Conservation (phyloP, 2,329 filamentous ascomycete genomes). For the Pseudocercospora eumusae region DNA sequence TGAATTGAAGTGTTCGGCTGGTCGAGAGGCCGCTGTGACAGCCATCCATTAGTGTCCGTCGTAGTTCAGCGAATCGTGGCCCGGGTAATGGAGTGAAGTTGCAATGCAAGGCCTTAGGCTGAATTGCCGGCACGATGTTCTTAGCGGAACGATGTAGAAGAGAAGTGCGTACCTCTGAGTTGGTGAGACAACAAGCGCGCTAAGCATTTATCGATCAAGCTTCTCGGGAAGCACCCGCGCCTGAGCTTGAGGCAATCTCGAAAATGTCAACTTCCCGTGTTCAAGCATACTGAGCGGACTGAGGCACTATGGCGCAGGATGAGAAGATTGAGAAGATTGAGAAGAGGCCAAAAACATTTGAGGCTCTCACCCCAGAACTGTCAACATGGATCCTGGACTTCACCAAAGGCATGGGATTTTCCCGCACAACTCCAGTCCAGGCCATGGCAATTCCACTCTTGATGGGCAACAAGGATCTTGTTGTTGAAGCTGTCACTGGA, state of each 20-base stretch:
- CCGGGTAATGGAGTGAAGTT: neutral
- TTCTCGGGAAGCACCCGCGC: neutral
- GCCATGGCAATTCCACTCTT: slow-evolving; percentile 87
- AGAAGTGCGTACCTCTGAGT: too few relatives aligned
- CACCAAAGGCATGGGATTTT: slow-evolving; percentile 79
- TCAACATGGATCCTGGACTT: slow-evolving; percentile 86
- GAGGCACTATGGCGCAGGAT: slow-evolving; percentile 28
- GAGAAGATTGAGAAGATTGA: slow-evolving; percentile 27
- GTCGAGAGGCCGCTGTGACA: neutral
- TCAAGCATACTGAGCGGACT: neutral
- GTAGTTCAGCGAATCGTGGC: neutral
- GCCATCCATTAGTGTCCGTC: neutral
- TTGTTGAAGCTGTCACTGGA: slow-evolving; percentile 87
- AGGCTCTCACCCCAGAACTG: slow-evolving; percentile 67
- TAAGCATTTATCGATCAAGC: neutral
- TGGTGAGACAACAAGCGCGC: neutral
- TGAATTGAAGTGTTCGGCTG: neutral
- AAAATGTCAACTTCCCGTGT: neutral
- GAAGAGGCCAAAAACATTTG: slow-evolving; percentile 60
- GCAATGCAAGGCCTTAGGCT: too few relatives aligned
- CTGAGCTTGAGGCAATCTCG: neutral
- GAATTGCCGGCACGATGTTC: too few relatives aligned
- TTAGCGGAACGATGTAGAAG: too few relatives aligned
- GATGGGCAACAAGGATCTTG: slow-evolving; percentile 85
- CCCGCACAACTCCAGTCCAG: slow-evolving; percentile 90